phyloP scores from a whole-genome alignment of 345 rosid genomes.

The Gossypium arboreum region DNA sequence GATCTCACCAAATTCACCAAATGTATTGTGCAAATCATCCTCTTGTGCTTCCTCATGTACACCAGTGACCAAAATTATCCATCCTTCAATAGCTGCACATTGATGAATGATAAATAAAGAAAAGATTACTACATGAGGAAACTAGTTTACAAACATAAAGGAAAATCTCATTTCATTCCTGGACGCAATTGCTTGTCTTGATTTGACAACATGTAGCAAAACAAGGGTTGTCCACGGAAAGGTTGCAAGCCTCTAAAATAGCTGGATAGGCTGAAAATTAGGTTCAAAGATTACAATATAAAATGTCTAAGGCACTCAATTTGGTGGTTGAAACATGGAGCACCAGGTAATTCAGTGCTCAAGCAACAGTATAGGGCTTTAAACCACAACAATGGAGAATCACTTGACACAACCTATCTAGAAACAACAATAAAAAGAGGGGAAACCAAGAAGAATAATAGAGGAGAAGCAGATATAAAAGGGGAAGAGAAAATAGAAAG shows the following conservation, averaged over 20 bases:
- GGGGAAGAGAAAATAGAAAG: no score
- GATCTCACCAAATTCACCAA: constrained; percentile 5
- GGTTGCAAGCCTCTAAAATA: neutral
- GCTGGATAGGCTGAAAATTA: neutral
- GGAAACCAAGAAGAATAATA: no score
- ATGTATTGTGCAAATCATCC: neutral
- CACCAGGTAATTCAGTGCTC: neutral
- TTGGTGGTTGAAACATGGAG: neutral
- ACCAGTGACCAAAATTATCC: neutral
- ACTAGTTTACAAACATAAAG: neutral
- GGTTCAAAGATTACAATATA: neutral
- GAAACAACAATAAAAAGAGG: no score
- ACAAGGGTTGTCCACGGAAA: neutral
- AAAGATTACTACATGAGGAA: neutral
- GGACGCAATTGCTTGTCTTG: neutral
- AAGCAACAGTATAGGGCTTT: neutral
- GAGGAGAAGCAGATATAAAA: no score
- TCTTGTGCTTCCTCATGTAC: constrained; percentile 3
- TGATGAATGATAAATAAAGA: neutral
- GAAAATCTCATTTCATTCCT: neutral
- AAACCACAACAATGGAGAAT: neutral
- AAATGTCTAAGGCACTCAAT: neutral
- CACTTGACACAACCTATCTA: no score
- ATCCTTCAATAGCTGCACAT: constrained; percentile 5
- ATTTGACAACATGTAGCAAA: neutral